phyloP scores from a whole-genome alignment of 1,284 basidiomycete species.

The Marasmius oreades region DNA sequence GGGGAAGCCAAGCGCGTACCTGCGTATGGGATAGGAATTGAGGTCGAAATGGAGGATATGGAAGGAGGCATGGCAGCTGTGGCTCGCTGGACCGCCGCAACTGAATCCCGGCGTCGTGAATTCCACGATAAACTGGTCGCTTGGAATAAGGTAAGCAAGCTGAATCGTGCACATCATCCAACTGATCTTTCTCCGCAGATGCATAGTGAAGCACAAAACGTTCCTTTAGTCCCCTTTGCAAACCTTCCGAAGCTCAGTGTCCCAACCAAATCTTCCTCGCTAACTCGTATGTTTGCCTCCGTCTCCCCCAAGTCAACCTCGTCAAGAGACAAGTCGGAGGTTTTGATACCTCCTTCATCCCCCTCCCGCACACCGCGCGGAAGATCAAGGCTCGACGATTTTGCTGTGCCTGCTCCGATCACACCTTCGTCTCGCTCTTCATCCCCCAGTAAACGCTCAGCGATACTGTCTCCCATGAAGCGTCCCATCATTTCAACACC shows the following conservation, averaged over 20 bases:
- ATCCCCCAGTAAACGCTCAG: slow-evolving; percentile 40
- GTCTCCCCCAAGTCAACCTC: slow-evolving; percentile 60
- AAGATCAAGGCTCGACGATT: slow-evolving; percentile 47
- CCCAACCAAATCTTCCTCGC: slow-evolving; percentile 54
- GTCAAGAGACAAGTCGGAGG: slow-evolving; percentile 38
- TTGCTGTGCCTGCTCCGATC: slow-evolving; percentile 50
- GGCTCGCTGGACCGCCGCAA: slow-evolving; percentile 74
- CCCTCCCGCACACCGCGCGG: slow-evolving; percentile 33
- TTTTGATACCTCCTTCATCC: slow-evolving; percentile 37
- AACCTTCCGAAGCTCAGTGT: slow-evolving; percentile 56
- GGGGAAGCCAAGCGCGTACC: slow-evolving; percentile 62
- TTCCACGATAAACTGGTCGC: slow-evolving; percentile 55
- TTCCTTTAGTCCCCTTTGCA: slow-evolving; percentile 63
- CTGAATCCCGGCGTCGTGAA: slow-evolving; percentile 54
- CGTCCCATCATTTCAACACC: slow-evolving; percentile 30
- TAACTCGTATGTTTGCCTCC: slow-evolving; percentile 67
- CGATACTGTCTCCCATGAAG: slow-evolving; percentile 38
- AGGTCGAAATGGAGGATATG: slow-evolving; percentile 80
- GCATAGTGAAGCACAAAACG: slow-evolving; percentile 35
- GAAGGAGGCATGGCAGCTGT: slow-evolving; percentile 78
- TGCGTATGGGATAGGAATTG: slow-evolving; percentile 79
- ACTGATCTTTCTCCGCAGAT: slow-evolving; percentile 35
- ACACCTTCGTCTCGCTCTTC: slow-evolving; percentile 34
- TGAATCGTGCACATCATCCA: slow-evolving; percentile 9
- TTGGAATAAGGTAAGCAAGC: slow-evolving; percentile 55